phyloP scores from a whole-genome alignment of 306 rosid species.

The Amphicarpaea edgeworthii region DNA sequence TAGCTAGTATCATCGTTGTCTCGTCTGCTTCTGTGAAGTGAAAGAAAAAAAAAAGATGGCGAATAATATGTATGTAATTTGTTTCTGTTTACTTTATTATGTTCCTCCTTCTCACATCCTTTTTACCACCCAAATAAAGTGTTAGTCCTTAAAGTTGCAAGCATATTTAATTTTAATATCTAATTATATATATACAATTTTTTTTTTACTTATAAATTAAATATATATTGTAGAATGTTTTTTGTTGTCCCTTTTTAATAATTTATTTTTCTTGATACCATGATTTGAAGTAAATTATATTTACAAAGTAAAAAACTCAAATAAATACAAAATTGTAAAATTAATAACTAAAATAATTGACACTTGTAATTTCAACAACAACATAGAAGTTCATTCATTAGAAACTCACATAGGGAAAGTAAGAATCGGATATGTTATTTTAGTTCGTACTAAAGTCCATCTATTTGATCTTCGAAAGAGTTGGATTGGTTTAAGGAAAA shows the following conservation, averaged over 20 bases:
- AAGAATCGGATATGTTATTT: conserved; percentile 27
- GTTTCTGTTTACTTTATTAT: not conserved
- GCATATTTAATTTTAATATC: no score
- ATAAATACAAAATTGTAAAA: not conserved
- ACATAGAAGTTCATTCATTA: not conserved
- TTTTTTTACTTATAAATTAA: no score
- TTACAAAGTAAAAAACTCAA: no score
- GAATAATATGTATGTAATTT: not conserved
- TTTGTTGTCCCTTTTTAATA: no score
- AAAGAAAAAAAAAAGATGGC: not conserved
- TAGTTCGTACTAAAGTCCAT: not conserved
- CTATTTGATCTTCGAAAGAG: not conserved
- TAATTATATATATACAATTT: no score
- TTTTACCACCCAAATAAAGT: no score
- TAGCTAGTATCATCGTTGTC: not conserved
- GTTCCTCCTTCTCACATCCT: no score
- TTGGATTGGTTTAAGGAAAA: conserved; percentile 27
- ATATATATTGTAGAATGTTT: no score
- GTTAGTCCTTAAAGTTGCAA: no score
- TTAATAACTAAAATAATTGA: not conserved
- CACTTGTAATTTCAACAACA: not conserved
- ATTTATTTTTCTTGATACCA: no score
- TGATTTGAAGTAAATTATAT: no score
- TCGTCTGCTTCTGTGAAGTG: not conserved
- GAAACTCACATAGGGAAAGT: not conserved